These are phyloP conservation scores for Monosporascus sp. DNA, from an alignment of 2,329 filamentous ascomycete genomes.

Conservation along the genomic window DNA sequence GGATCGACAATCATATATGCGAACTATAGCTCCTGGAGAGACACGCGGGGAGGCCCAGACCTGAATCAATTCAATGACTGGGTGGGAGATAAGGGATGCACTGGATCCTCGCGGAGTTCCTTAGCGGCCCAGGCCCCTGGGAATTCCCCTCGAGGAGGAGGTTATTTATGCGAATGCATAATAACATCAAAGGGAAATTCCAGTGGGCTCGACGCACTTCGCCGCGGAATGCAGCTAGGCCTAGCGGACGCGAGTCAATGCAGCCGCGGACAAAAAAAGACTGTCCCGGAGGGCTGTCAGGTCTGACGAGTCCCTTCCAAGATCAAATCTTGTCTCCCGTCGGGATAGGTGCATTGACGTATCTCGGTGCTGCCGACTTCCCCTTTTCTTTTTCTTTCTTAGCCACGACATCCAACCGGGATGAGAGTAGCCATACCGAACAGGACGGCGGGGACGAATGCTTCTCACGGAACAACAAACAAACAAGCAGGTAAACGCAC, in stretches of 20 bases:
- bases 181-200: neutral
- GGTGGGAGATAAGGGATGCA: neutral
- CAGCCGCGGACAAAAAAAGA: neutral
- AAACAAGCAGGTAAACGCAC: neutral
- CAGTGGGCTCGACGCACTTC: neutral
- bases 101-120: neutral
- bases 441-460: no score
- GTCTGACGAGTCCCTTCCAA: neutral
- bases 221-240: neutral
- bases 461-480: neutral
- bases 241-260: neutral
- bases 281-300: neutral
- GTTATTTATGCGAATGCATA: neutral
- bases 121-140: neutral
- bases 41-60: conserved; percentile 6
- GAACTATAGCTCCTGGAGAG: conserved; percentile 7
- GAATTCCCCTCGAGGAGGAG: neutral
- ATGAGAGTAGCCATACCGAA: no score
- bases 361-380: neutral
- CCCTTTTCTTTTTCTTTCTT: neutral
- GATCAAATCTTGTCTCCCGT: neutral
- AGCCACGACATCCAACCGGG: no score
- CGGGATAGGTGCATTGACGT: neutral
- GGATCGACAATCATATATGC: conserved; percentile 11
- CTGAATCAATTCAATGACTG: neutral